Base-by-base conservation (phyloP, 495 filamentous ascomycete genomes). In the Penicillium cataractarum region DNA sequence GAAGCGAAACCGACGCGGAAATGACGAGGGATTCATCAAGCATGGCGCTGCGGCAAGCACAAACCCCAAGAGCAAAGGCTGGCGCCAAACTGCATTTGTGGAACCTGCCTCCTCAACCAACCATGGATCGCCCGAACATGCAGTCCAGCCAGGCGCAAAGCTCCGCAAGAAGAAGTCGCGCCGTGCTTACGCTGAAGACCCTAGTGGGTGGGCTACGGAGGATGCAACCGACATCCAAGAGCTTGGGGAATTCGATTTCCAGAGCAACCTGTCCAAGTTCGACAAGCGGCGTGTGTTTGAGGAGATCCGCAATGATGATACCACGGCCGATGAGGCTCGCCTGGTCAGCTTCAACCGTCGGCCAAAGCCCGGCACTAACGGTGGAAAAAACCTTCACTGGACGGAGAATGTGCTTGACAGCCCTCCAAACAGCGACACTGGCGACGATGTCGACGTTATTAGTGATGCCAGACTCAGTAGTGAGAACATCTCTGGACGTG, bases 141-240 rank as follows among this genome's bases (percentile, higher is more conserved):
- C 57, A n/a, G 27, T 55, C 19, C 68, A 68, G 31, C 55, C 68
- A 44, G 74, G 67, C 61, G 65, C 71, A 24, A 69, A 75, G 76
- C 82, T 73, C 76, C 82, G 66, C 71, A 88, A 70, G 83, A 84
- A 82, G 72, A 83, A 77, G 67, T 79, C 81, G 60, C 83, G 80
- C 33, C 78, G 80, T 32, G 73, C 79, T 54, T 81, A 82, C 27
- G 78, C 80, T 12, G 84, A 84, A 24, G 82, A 89, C 63, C 84
- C 90, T 21, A 96, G 90, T 76, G 95, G 92, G 13, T 99, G 95
- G 95, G 93, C 92, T 40, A 97, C 94, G 0, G 95, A 96, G 72
- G 93, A 97, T 74, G 92, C 92, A 26, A 96, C 92, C 2, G 95
- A 99, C 74, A 92, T 97, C n/a, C 94, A 97, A 75, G 94, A 94